A percentile compares a stretch with the other conserved stretches of the same genome.
phyloP scores from a whole-genome alignment of 306 rosid species.

The Delonix regia region DNA sequence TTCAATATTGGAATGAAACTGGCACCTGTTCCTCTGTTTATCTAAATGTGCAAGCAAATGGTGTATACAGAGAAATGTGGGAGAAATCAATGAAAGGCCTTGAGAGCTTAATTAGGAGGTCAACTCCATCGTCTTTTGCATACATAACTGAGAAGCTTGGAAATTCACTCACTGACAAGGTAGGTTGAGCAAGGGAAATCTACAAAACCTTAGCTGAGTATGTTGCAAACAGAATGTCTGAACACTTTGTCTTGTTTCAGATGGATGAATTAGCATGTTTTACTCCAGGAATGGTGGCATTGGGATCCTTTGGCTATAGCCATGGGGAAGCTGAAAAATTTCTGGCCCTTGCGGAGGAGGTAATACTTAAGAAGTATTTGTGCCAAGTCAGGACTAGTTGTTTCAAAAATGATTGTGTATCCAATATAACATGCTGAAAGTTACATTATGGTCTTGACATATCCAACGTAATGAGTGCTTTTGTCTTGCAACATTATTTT shows the following conservation, averaged over 20 bases:
- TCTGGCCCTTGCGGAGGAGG: slow-evolving; percentile 70
- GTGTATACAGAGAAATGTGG: slow-evolving; percentile 68
- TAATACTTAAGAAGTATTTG: slow-evolving; percentile 35
- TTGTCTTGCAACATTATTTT: background rate
- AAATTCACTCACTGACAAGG: slow-evolving; percentile 53
- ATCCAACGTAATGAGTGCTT: slow-evolving; percentile 4
- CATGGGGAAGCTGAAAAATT: slow-evolving; percentile 50
- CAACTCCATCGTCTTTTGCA: slow-evolving; percentile 62
- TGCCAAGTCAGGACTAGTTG: slow-evolving; percentile 7
- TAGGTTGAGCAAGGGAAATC: slow-evolving; percentile 34
- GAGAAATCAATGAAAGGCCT: slow-evolving; percentile 70
- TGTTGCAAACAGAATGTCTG: slow-evolving; percentile 23
- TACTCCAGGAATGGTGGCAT: slow-evolving; percentile 73
- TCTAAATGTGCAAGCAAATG: slow-evolving; percentile 33
- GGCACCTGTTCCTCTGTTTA: slow-evolving; percentile 19
- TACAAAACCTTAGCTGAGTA: slow-evolving; percentile 6
- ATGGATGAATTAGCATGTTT: slow-evolving; percentile 85
- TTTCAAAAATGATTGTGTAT: background rate
- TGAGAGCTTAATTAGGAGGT: slow-evolving; percentile 55
- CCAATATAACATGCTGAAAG: slow-evolving; percentile 6
- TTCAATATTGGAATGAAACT: slow-evolving; percentile 27
- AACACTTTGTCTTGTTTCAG: slow-evolving; percentile 41
- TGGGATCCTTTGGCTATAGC: slow-evolving; percentile 58
- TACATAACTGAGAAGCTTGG: slow-evolving; percentile 59
- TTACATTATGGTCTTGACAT: background rate